Evolutionary conservation across 2,329 filamentous ascomycete species (phyloP).

Genomic region (Ophiocordyceps camponoti-leonardi): DNA sequence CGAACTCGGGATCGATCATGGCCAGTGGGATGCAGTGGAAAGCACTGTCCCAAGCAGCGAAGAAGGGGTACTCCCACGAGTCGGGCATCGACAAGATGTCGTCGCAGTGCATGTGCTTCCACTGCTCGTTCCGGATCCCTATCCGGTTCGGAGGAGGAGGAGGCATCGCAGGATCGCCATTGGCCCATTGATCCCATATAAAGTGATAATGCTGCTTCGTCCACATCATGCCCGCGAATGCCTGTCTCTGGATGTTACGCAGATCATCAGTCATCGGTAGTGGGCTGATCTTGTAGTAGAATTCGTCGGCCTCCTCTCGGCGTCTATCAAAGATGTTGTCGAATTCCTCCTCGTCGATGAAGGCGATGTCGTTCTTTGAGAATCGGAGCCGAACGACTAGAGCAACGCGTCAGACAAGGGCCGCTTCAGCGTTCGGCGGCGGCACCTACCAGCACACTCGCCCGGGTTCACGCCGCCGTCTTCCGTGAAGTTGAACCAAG

Average conservation of each 20-base stretch:
- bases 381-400: slow-evolving; percentile 79
- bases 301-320: slow-evolving; percentile 83
- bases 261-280: slow-evolving; percentile 87
- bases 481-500: slow-evolving; percentile 87
- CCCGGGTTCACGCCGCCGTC: slow-evolving; percentile 74
- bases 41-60: slow-evolving; percentile 91
- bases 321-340: slow-evolving; percentile 80
- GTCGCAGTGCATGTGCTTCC: slow-evolving; percentile 90
- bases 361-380: slow-evolving; percentile 56
- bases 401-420: neutral
- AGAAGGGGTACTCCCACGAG: slow-evolving; percentile 97
- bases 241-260: slow-evolving; percentile 87
- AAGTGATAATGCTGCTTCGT: slow-evolving; percentile 95
- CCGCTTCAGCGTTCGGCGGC: neutral
- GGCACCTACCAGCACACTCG: slow-evolving; percentile 61
- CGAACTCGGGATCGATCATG: slow-evolving; percentile 96
- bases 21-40: slow-evolving; percentile 93
- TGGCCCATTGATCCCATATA: slow-evolving; percentile 95
- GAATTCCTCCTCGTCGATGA: slow-evolving; percentile 82
- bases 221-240: slow-evolving; percentile 95
- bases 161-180: slow-evolving; percentile 76
- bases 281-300: slow-evolving; percentile 85
- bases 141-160: slow-evolving; percentile 71
- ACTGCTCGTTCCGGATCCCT: slow-evolving; percentile 67
- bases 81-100: slow-evolving; percentile 96